Evolutionary conservation across 129 eudicot species (phyloP).

Genomic region (Logfia minima): DNA sequence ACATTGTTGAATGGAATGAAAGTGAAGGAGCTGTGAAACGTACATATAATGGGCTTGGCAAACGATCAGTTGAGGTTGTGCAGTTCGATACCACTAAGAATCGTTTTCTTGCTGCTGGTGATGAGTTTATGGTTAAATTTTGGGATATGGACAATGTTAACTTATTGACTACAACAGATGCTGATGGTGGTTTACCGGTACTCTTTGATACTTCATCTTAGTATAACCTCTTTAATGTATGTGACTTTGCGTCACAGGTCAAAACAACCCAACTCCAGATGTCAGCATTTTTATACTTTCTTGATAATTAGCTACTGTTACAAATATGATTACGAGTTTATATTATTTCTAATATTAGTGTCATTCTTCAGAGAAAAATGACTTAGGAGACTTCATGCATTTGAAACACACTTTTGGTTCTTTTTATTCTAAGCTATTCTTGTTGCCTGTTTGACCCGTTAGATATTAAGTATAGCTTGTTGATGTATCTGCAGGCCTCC

Average conservation of each 20-base stretch:
- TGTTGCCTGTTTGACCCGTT: not conserved
- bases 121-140: conserved; percentile 60
- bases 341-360: too few species aligned
- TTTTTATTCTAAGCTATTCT: not conserved
- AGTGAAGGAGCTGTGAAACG: conserved; percentile 83
- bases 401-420: not conserved
- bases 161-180: conserved; percentile 59
- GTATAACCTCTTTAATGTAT: not conserved
- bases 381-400: conserved; percentile 14
- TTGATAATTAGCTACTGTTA: not conserved
- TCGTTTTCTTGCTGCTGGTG: conserved; percentile 78
- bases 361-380: not conserved
- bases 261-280: not conserved
- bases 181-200: conserved; percentile 81
- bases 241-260: not conserved
- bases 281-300: not conserved
- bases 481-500: conserved; percentile 56
- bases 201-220: conserved; percentile 17
- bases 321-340: not conserved
- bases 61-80: conserved; percentile 69
- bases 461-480: not conserved
- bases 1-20: conserved; percentile 85
- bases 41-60: conserved; percentile 67
- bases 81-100: conserved; percentile 78
- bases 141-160: conserved; percentile 85